Percentiles rank a stretch among this genome's conserved stretches.
phyloP scores from a whole-genome alignment of 495 filamentous ascomycete genomes.

The Barbatosphaeria neglecta region DNA sequence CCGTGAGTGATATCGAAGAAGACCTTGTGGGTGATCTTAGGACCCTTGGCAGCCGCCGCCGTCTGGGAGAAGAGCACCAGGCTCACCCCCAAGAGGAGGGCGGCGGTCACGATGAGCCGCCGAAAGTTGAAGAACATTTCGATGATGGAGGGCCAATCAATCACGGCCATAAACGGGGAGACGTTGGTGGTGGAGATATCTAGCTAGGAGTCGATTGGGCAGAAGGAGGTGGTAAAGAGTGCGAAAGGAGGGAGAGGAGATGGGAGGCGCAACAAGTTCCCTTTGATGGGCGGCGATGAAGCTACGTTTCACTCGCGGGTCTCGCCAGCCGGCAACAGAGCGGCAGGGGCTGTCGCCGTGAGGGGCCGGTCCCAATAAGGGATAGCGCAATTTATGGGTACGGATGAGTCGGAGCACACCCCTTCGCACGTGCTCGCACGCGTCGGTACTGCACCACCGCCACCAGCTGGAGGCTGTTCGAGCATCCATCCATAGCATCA shows the following conservation, averaged over 20 bases:
- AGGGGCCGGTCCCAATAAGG: neutral
- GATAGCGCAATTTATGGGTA: too few species aligned
- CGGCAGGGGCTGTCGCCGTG: neutral
- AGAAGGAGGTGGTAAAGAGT: neutral
- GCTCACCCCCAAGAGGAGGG: constrained; percentile 62
- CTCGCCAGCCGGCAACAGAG: neutral
- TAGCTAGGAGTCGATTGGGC: neutral
- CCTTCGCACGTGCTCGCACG: too few species aligned
- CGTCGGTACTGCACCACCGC: too few species aligned
- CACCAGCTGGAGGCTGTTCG: too few species aligned
- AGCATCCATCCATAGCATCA: too few species aligned
- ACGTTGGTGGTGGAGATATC: too few species aligned
- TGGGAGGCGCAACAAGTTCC: neutral
- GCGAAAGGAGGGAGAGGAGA: neutral
- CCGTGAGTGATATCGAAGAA: constrained; percentile 93
- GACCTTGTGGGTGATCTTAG: constrained; percentile 95
- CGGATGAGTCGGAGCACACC: too few species aligned
- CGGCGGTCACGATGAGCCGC: constrained; percentile 49
- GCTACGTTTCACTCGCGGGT: neutral
- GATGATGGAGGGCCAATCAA: neutral
- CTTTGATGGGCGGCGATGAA: neutral
- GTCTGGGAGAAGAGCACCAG: constrained; percentile 64
- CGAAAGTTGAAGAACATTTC: constrained; percentile 49
- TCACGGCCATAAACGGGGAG: neutral
- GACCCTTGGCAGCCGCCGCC: constrained; percentile 68